A percentile compares a stretch with the other conserved stretches of the same genome.
These are phyloP conservation scores for Davidsoniella australis DNA, from an alignment of 2,329 filamentous ascomycete species.

Conservation along the genomic window DNA sequence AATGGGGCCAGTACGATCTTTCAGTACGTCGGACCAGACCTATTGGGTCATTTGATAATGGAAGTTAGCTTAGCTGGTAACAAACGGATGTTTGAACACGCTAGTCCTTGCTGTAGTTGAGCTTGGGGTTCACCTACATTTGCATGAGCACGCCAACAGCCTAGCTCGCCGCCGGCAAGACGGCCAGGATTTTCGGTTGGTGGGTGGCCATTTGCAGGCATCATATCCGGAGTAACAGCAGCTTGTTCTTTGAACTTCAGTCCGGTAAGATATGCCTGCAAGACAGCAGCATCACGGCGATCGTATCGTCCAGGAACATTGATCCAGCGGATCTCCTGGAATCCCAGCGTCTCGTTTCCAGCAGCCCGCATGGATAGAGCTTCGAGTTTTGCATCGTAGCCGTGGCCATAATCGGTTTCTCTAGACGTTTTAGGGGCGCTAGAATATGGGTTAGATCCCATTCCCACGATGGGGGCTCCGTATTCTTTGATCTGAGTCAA, in stretches of 20 bases:
- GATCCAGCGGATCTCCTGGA: conserved; percentile 16
- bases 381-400: no score
- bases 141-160: conserved; percentile 18
- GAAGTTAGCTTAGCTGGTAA: neutral
- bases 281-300: conserved; percentile 16
- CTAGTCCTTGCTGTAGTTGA: no score
- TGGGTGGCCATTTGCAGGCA: conserved; percentile 16
- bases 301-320: conserved; percentile 17
- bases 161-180: conserved; percentile 15
- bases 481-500: no score
- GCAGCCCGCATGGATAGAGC: no score
- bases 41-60: conserved; percentile 2
- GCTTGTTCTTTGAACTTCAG: conserved; percentile 15
- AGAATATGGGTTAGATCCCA: no score
- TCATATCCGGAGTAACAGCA: conserved; percentile 15
- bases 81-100: no score
- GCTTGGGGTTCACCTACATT: conserved; percentile 14
- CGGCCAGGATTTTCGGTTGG: conserved; percentile 14
- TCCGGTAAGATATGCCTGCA: conserved; percentile 18
- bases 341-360: conserved; percentile 17
- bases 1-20: conserved; percentile 13
- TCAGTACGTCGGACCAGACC: conserved; percentile 18
- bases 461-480: no score
- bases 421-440: no score
- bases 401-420: no score